These are phyloP conservation scores for Thamnidium elegans DNA, from an alignment of 192 early-diverging fungal genomes.

Conservation along the genomic window DNA sequence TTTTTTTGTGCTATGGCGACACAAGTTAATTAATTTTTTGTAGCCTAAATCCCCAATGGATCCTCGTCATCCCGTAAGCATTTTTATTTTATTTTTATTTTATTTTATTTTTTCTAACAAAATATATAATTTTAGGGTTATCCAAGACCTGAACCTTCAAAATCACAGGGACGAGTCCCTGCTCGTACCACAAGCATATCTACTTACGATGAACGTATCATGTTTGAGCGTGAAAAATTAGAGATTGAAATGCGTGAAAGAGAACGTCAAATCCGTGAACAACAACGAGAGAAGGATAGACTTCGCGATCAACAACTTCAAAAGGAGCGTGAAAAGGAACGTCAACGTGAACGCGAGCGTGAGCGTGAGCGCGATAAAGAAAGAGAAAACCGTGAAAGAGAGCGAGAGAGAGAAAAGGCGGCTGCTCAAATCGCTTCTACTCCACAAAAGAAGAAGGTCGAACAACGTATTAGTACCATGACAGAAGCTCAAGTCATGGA, in stretches of 20 bases:
- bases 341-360: constrained; percentile 18
- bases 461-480: constrained; percentile 84
- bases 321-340: constrained; percentile 18
- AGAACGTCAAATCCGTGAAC: constrained; percentile 15
- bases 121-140: constrained; percentile 11
- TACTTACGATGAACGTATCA: constrained; percentile 17
- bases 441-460: constrained; percentile 55
- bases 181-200: constrained; percentile 11
- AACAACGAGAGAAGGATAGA: constrained; percentile 14
- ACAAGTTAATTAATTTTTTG: constrained; percentile 1
- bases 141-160: constrained; percentile 15
- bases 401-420: constrained; percentile 32
- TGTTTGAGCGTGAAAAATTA: constrained; percentile 14
- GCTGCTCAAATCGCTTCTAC: constrained; percentile 41
- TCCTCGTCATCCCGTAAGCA: not conserved
- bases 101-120: not conserved
- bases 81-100: not conserved
- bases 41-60: constrained; percentile 7
- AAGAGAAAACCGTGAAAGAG: constrained; percentile 23
- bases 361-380: constrained; percentile 29
- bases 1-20: not conserved
- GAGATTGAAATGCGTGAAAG: constrained; percentile 23
- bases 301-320: constrained; percentile 7
- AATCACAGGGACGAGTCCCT: constrained; percentile 9
- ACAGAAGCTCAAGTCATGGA: constrained; percentile 97